Conservation (phyloP, 2,329 filamentous ascomycete species). For the Monosporascus sp. region DNA sequence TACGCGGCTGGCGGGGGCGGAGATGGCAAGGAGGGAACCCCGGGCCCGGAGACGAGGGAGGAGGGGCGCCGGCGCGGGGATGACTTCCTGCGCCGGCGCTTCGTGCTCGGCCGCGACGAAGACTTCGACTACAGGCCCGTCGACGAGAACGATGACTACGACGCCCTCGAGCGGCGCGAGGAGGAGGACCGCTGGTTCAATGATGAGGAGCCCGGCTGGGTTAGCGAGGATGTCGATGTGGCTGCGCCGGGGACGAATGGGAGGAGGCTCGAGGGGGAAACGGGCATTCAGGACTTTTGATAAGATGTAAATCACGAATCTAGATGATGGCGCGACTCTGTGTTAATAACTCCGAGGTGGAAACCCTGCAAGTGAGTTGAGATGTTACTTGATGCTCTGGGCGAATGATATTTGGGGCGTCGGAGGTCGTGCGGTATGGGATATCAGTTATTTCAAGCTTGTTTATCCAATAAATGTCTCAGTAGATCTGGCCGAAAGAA, state of each 20-base stretch:
- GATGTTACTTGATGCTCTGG: too few relatives aligned
- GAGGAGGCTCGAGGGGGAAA: slow-evolving; percentile 47
- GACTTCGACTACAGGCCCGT: slow-evolving; percentile 74
- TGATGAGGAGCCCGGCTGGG: slow-evolving; percentile 67
- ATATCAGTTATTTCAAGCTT: too few relatives aligned
- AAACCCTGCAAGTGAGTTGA: too few relatives aligned
- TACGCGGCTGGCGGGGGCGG: slow-evolving; percentile 35
- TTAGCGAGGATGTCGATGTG: slow-evolving; percentile 31
- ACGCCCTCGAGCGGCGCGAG: slow-evolving; percentile 56
- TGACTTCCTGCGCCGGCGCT: slow-evolving; percentile 67
- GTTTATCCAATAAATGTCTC: too few relatives aligned
- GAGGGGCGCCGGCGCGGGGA: slow-evolving; percentile 67
- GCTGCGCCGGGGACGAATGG: slow-evolving; percentile 21
- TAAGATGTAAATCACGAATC: background rate
- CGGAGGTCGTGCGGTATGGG: too few relatives aligned
- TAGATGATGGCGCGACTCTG: too few relatives aligned
- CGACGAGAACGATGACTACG: slow-evolving; percentile 67
- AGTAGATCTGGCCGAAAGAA: too few relatives aligned
- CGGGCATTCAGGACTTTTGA: slow-evolving; percentile 68
- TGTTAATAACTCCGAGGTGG: too few relatives aligned
- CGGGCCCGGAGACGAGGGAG: slow-evolving; percentile 44
- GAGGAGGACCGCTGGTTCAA: slow-evolving; percentile 75
- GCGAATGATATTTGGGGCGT: too few relatives aligned
- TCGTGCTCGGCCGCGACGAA: slow-evolving; percentile 66
- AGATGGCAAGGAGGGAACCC: slow-evolving; percentile 61